Conservation (phyloP, 2,329 filamentous ascomycete species). For the Nemania bipapillata region DNA sequence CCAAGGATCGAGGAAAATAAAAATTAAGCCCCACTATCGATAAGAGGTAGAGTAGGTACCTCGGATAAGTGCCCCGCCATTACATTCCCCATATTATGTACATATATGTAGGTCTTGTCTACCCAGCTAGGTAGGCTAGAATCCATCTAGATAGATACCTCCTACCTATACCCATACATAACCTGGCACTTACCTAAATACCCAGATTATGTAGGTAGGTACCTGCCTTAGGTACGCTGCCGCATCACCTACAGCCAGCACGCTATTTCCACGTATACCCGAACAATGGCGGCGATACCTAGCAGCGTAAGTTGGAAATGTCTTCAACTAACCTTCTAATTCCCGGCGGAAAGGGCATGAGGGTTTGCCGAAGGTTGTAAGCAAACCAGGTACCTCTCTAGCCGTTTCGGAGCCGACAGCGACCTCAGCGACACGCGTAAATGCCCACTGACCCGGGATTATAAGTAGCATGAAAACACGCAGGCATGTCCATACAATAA, state of each 20-base stretch:
- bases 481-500: too few relatives aligned
- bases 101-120: too few relatives aligned
- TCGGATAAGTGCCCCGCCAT: neutral
- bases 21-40: conserved; percentile 35
- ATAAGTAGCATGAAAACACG: too few relatives aligned
- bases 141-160: too few relatives aligned
- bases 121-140: too few relatives aligned
- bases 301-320: neutral
- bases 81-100: too few relatives aligned
- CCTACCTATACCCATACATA: too few relatives aligned
- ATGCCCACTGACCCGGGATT: neutral
- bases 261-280: neutral
- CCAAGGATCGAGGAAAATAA: conserved; percentile 26
- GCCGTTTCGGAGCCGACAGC: conserved; percentile 29
- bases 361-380: neutral
- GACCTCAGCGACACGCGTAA: neutral
- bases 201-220: too few relatives aligned
- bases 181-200: too few relatives aligned
- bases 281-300: neutral
- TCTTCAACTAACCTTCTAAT: neutral
- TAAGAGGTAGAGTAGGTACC: conserved; percentile 19
- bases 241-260: too few relatives aligned
- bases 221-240: neutral
- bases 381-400: neutral
- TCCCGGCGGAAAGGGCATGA: neutral